Evolutionary conservation across 208 protist species (phyloP), one percentile per base, ranked within the genome.

Genomic region (Leishmania mexicana): DNA sequence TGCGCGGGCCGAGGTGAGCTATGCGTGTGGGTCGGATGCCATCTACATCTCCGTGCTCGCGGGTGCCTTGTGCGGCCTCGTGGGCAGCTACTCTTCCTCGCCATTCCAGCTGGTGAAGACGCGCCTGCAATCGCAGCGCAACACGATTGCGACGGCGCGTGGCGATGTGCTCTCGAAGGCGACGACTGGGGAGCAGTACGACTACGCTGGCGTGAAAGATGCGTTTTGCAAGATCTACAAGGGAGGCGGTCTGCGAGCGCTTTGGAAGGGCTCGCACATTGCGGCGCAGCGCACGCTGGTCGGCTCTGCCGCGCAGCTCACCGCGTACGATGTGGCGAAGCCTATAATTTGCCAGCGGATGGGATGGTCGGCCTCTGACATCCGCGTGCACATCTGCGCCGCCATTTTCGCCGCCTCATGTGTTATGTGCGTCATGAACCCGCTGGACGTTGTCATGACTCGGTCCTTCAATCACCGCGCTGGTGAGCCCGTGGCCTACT

Each of bases 31-130:
- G 51, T 81, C 70, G 19, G 76, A 88, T 38, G 83, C 78, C 5
- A 51, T 88, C 21, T 75, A 76, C 73, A 71, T 81, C 40, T 80
- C 82, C 19, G 73, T 79, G 40, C 31, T 74, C 4, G 74, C 79
- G 13, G 76, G 82, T n/a, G 78, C 74, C 47, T 51, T 85, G 62
- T 93, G 89, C 62, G 93, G 93, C 21, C 45, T 87, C 15, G 68
- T 89, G 19, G 92, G 92, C 77, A 80, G 83, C 64, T 83, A 88
- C 80, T 47, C 87, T 15, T 85, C 90, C 40, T 90, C 88, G 3
- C 93, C 93, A 2, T 92, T 96, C 51, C 79, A 90, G 35, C 67
- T 94, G 75, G 81, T 96, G 64, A 96, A 96, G 85, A 94, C 90
- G 38, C 93, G 91, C 3, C 71, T 96, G 84, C 93, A 96, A 82